Percentiles rank a stretch among this genome's conserved stretches.
These are phyloP conservation scores for Cnidoscolus chayamansa DNA, from an alignment of 441 rosid genomes.

Conservation along the genomic window DNA sequence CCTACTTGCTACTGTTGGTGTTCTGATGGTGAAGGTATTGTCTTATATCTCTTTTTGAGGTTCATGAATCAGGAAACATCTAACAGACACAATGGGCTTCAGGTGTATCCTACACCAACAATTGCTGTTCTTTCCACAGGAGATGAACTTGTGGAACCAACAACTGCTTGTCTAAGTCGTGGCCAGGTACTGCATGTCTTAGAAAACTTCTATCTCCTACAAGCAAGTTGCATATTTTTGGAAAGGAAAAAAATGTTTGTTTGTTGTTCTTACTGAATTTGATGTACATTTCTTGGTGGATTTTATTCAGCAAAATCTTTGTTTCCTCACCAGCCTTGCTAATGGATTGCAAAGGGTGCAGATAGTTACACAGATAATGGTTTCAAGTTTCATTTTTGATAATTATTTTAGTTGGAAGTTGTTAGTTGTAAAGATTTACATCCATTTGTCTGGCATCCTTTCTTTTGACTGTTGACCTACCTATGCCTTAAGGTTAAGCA, in stretches of 20 bases:
- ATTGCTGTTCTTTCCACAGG: conserved; percentile 94
- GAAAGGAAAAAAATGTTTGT: neutral
- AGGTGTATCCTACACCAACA: conserved; percentile 79
- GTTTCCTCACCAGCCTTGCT: conserved; percentile 1
- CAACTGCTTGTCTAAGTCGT: conserved; percentile 49
- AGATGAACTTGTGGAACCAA: conserved; percentile 88
- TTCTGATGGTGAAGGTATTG: conserved; percentile 67
- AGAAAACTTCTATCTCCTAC: conserved; percentile 1
- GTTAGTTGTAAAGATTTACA: neutral
- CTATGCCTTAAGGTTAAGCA: neutral
- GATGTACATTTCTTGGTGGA: neutral
- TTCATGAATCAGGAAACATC: conserved; percentile 19
- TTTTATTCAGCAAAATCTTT: conserved; percentile 3
- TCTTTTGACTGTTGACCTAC: neutral
- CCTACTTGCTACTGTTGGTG: conserved; percentile 79
- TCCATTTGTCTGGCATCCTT: too few species aligned
- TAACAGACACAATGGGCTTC: conserved; percentile 22
- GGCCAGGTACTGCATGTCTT: conserved; percentile 63
- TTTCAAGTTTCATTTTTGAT: neutral
- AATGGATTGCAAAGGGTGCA: neutral
- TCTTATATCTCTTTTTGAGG: conserved; percentile 21
- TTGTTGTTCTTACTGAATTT: neutral
- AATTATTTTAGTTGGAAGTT: neutral
- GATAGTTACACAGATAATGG: neutral
- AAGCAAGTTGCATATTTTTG: neutral